phyloP scores from a whole-genome alignment of 768 basidiomycete genomes.

The Krasilnikovozyma curviuscula region DNA sequence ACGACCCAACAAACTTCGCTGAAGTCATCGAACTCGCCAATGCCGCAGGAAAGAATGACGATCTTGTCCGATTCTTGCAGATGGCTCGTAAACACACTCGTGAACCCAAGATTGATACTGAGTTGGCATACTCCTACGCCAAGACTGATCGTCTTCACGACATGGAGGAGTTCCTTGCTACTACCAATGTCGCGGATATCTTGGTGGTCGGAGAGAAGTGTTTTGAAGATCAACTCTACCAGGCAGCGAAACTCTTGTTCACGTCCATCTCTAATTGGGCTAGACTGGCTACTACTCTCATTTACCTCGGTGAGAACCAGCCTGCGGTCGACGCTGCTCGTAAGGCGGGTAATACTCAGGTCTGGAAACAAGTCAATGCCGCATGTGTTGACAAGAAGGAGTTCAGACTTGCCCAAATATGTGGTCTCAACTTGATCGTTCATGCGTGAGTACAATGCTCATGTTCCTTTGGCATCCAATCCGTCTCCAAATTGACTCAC shows the following conservation, averaged over 20 bases:
- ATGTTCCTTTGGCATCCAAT: no score
- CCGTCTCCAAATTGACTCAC: no score
- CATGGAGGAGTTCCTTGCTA: slow-evolving; percentile 96
- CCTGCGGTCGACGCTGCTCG: slow-evolving; percentile 97
- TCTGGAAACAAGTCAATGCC: slow-evolving; percentile 99
- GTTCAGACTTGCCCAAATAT: slow-evolving; percentile 95
- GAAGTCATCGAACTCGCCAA: slow-evolving; percentile 93
- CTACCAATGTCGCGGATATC: slow-evolving; percentile 97
- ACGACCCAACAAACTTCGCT: slow-evolving; percentile 77
- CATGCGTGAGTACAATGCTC: slow-evolving; percentile 38
- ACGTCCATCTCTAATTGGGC: slow-evolving; percentile 98
- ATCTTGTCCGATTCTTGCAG: slow-evolving; percentile 89
- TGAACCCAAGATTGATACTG: slow-evolving; percentile 95
- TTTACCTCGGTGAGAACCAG: slow-evolving; percentile 95
- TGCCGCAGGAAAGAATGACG: slow-evolving; percentile 73
- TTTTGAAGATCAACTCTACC: slow-evolving; percentile 94
- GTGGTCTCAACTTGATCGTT: slow-evolving; percentile 92
- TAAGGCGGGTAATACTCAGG: slow-evolving; percentile 98
- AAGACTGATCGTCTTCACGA: slow-evolving; percentile 79
- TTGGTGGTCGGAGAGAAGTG: slow-evolving; percentile 97
- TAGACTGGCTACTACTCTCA: slow-evolving; percentile 86
- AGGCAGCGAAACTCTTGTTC: slow-evolving; percentile 89
- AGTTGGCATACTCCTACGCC: slow-evolving; percentile 92
- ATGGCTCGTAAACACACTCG: slow-evolving; percentile 95
- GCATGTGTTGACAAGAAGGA: slow-evolving; percentile 96